Evolutionary conservation across 352 stramenopile species (phyloP).

Genomic region (Globisporangium heterothallicum): DNA sequence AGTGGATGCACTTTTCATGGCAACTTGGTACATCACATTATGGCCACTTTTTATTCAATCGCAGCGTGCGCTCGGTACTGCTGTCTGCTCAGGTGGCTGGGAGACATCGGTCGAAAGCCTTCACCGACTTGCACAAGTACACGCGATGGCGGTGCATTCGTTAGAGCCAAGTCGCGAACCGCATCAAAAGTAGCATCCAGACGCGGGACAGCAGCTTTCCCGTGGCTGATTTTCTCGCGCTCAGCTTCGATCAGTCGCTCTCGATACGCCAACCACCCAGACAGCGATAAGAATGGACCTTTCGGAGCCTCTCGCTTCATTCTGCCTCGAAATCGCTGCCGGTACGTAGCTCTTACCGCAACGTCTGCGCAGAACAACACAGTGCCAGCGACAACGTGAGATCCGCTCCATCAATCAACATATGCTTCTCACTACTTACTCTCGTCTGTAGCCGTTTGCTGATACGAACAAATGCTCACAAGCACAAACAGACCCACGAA

Average conservation of each 20-base stretch:
- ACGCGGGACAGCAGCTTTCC: conserved; percentile 9
- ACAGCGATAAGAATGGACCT: not conserved
- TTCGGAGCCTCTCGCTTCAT: not conserved
- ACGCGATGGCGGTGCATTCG: not conserved
- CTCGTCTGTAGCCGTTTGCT: not conserved
- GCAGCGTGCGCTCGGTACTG: too few relatives aligned
- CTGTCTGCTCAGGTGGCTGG: not conserved
- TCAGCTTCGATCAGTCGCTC: conserved; percentile 1
- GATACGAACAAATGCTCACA: conserved; percentile 6
- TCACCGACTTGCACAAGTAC: conserved; percentile 4
- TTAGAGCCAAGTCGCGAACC: too few relatives aligned
- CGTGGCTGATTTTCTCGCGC: conserved; percentile 20
- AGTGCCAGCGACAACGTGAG: conserved; percentile 1
- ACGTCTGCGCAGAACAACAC: not conserved
- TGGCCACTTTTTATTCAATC: too few relatives aligned
- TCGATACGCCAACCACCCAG: not conserved
- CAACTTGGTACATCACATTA: too few relatives aligned
- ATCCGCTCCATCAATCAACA: not conserved
- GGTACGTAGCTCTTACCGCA: not conserved
- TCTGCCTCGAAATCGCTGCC: not conserved
- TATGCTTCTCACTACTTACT: not conserved
- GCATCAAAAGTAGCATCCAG: not conserved
- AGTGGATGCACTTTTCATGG: too few relatives aligned
- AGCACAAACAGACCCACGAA: conserved; percentile 16
- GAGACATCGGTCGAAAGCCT: conserved; percentile 3